Evolutionary conservation across 2,329 filamentous ascomycete species (phyloP).

Genomic region (Neonectria ditissima): DNA sequence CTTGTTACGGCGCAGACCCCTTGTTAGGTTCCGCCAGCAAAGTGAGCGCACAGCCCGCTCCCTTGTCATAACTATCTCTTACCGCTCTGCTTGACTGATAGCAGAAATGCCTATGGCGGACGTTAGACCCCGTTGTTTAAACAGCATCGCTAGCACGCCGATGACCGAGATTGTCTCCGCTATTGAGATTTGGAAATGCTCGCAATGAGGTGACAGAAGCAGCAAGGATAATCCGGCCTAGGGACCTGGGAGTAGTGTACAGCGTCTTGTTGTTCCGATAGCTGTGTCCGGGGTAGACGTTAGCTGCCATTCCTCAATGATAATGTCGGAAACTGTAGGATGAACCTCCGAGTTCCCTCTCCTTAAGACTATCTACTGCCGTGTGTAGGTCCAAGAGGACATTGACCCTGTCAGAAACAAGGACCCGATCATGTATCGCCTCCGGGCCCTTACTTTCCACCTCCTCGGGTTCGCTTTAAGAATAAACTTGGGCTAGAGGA

Average conservation of each 20-base stretch:
- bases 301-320: constrained; percentile 44
- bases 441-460: constrained; percentile 56
- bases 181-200: constrained; percentile 35
- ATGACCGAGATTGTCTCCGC: constrained; percentile 25
- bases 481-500: constrained; percentile 53
- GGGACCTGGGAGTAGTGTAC: constrained; percentile 42
- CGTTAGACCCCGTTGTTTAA: constrained; percentile 39
- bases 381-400: constrained; percentile 75
- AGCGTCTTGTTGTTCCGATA: constrained; percentile 54
- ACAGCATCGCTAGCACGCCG: constrained; percentile 32
- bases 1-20: constrained; percentile 24
- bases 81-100: constrained; percentile 48
- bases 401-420: constrained; percentile 73
- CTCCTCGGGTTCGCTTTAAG: constrained; percentile 54
- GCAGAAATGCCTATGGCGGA: constrained; percentile 51
- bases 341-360: constrained; percentile 59
- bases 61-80: constrained; percentile 34
- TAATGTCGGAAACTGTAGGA: constrained; percentile 29
- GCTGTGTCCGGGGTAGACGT: constrained; percentile 37
- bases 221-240: constrained; percentile 26
- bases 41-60: constrained; percentile 35
- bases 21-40: constrained; percentile 23
- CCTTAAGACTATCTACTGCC: constrained; percentile 77
- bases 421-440: constrained; percentile 61
- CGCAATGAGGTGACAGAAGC: constrained; percentile 31